Percentiles rank a stretch among this genome's conserved stretches.
Conservation (phyloP, 2,329 filamentous ascomycete species). For the Macrophomina tecta region DNA sequence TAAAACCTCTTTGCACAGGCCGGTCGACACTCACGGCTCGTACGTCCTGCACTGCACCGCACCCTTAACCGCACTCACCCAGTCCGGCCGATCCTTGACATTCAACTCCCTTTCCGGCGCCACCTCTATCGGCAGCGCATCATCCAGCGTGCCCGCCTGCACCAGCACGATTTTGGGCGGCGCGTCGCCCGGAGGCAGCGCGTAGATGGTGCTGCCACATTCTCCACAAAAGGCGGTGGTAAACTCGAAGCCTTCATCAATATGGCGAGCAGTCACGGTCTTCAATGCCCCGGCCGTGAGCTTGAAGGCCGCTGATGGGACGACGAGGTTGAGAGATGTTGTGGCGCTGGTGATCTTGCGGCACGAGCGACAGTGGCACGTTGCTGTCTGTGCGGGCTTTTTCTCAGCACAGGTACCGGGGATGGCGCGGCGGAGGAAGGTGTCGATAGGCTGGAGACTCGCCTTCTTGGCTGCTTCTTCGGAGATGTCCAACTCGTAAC, state of each 20-base stretch:
- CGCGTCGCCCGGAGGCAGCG: background rate
- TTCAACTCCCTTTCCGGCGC: conserved; percentile 3
- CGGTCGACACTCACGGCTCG: too few species aligned
- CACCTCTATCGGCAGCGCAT: background rate
- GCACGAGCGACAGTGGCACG: conserved; percentile 7
- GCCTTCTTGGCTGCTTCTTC: background rate
- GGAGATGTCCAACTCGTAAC: background rate
- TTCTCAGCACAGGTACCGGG: background rate
- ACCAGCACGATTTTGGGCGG: background rate
- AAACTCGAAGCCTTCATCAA: conserved; percentile 1
- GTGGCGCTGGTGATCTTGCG: conserved; percentile 8
- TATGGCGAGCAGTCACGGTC: background rate
- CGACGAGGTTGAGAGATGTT: background rate
- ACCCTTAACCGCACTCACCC: background rate
- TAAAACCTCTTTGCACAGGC: too few species aligned
- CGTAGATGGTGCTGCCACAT: conserved; percentile 2
- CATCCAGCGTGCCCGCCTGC: background rate
- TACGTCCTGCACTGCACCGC: conserved; percentile 2
- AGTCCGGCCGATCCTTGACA: conserved; percentile 2
- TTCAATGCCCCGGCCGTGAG: background rate
- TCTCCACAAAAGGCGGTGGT: background rate
- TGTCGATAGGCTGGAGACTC: background rate
- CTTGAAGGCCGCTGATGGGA: background rate
- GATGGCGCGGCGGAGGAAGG: background rate
- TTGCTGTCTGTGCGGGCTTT: background rate